Evolutionary conservation across 331 rosid species (phyloP), one percentile per base, ranked within the genome.

Genomic region (Ulmus americana): DNA sequence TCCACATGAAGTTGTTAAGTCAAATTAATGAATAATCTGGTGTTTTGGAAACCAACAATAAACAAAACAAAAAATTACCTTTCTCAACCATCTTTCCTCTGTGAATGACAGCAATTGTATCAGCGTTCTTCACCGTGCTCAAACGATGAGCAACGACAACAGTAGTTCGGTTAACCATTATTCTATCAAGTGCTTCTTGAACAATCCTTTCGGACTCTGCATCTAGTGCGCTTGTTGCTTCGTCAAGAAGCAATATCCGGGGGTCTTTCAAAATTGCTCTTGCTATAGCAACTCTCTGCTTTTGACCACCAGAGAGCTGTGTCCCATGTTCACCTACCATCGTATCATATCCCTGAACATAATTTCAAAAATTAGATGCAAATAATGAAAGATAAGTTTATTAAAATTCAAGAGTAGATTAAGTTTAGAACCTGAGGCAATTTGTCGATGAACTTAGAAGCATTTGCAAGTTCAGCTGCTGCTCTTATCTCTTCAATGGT

Each of bases 271-370:
- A 68, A 15, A 88, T 83, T 49, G 95, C 95, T 75, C 95, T 85
- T 11, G 95, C 95, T 54, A 88, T 85, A 35, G 91, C 91, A 57
- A 88, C 77, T 64, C 95, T 86, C 48, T 88, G 95, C 72, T 88
- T 88, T 61, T 88, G 95, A 39, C 95, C 95, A 47, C 95, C 95
- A 52, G 95, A 88, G 52, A 88, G 55, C 63, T 88, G 96, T 53
- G 88, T 85, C 65, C 96, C 96, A 35, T 85, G 92, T 66, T 88
- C 92, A 49, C 96, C 96, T 39, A 81, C 96, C 96, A 88, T 71
- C 54, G 87, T 85, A 63, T 85, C 88, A 20, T 77, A 59, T 43
- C 96, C 95, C 96, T 88, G 56, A 6, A 42, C 28, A 52, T 12
- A 58, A 28, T 28, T 61, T 7, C 4, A 57, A 68, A 57, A 68